Percentiles rank a stretch among this genome's conserved stretches.
Conservation (phyloP, 2,329 filamentous ascomycete genomes). For the Blastomyces parvus region DNA sequence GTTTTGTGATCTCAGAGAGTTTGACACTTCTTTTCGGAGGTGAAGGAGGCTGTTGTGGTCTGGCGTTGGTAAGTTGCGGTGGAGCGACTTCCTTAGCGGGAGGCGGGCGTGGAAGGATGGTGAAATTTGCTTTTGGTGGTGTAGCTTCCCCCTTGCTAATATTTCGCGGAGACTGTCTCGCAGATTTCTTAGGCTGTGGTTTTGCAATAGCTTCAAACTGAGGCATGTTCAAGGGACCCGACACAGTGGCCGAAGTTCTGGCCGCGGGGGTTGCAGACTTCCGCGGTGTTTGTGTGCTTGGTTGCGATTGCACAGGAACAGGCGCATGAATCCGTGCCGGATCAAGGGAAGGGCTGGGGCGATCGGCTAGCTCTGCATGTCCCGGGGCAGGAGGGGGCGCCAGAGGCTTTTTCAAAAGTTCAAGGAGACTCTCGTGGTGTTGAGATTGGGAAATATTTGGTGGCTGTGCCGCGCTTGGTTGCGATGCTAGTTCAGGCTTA, state of each 20-base stretch:
- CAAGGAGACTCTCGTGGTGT: constrained; percentile 32
- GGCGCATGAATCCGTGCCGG: neutral
- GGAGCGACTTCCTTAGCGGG: neutral
- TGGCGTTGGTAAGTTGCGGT: neutral
- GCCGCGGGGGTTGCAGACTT: constrained; percentile 11
- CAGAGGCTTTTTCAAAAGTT: constrained; percentile 23
- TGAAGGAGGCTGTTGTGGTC: neutral
- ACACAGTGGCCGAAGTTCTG: constrained; percentile 31
- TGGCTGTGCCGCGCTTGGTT: constrained; percentile 12
- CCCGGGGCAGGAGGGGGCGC: constrained; percentile 19
- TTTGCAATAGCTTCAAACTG: constrained; percentile 30
- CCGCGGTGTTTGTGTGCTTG: constrained; percentile 11
- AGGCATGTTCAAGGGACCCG: constrained; percentile 32
- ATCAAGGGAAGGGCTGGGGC: constrained; percentile 28
- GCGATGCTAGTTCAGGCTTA: constrained; percentile 17
- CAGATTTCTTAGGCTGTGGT: constrained; percentile 20
- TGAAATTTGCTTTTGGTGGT: constrained; percentile 5
- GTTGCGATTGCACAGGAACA: constrained; percentile 4
- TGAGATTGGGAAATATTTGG: constrained; percentile 23
- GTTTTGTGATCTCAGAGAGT: constrained; percentile 31
- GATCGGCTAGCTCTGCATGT: constrained; percentile 40
- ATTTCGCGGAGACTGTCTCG: neutral
- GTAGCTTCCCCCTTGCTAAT: neutral
- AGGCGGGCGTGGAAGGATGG: constrained; percentile 9
- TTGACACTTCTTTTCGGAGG: constrained; percentile 17